phyloP scores from a whole-genome alignment of 164 flowering plant species.

The Piper longum region DNA sequence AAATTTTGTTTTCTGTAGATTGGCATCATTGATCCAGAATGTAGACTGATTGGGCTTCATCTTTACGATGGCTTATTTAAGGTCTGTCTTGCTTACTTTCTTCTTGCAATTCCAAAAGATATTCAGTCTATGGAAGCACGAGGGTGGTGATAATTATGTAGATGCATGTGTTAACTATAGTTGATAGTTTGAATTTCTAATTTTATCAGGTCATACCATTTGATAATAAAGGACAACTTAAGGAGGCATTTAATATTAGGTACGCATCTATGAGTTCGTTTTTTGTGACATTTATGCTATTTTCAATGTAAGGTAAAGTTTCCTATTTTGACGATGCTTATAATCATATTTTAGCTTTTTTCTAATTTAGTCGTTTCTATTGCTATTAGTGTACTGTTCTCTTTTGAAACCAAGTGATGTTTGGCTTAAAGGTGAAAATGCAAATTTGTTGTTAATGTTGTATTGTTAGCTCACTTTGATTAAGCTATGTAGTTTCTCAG shows the following conservation, averaged over 20 bases:
- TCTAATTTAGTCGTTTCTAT: no score
- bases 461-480: no score
- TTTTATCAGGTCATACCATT: slow-evolving; percentile 80
- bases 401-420: no score
- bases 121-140: neutral
- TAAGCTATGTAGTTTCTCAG: no score
- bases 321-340: neutral
- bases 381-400: no score
- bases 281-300: neutral
- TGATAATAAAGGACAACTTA: slow-evolving; percentile 89
- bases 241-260: slow-evolving; percentile 97
- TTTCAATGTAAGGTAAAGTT: neutral
- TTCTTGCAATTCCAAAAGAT: neutral
- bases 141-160: neutral
- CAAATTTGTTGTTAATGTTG: no score
- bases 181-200: no score
- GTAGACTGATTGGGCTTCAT: slow-evolving; percentile 96
- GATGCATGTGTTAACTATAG: neutral
- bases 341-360: neutral
- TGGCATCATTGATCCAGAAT: slow-evolving; percentile 96
- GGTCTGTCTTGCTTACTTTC: slow-evolving; percentile 23
- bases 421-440: no score
- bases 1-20: slow-evolving; percentile 33
- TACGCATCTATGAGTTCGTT: slow-evolving; percentile 8
- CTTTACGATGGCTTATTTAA: slow-evolving; percentile 97